Conservation (phyloP, 1,139 yeast species). For the Zygosaccharomyces pseudobailii region DNA sequence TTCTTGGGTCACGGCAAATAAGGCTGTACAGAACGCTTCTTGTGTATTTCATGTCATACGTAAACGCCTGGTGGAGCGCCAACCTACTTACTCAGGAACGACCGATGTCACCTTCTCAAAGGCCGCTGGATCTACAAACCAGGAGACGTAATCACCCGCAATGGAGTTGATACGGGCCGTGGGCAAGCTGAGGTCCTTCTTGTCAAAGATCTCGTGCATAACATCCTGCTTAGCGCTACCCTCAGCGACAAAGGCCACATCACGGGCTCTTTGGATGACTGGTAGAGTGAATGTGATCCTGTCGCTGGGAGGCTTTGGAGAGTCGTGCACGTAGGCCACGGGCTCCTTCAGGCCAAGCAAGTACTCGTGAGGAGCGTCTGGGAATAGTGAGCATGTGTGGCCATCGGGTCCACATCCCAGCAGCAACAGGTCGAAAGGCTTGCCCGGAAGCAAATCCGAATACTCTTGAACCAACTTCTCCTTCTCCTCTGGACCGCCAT, state of each 20-base stretch:
- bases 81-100: background rate
- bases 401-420: conserved; percentile 99
- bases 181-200: conserved; percentile 56
- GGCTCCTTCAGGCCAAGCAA: conserved; percentile 68
- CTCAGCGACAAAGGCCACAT: conserved; percentile 79
- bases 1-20: too few relatives aligned
- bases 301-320: conserved; percentile 90
- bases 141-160: conserved; percentile 46
- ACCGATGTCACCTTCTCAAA: conserved; percentile 34
- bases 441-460: conserved; percentile 64
- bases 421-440: conserved; percentile 76
- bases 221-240: conserved; percentile 81
- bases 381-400: conserved; percentile 89
- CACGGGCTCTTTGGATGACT: conserved; percentile 69
- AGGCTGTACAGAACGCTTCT: too few relatives aligned
- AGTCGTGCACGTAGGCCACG: conserved; percentile 86
- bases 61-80: background rate
- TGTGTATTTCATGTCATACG: too few relatives aligned
- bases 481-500: conserved; percentile 48
- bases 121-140: conserved; percentile 82
- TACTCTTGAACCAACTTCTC: conserved; percentile 81
- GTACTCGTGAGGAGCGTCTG: conserved; percentile 57
- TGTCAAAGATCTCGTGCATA: conserved; percentile 60
- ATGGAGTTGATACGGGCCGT: conserved; percentile 63
- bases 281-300: conserved; percentile 93